Evolutionary conservation across 1,284 basidiomycete genomes (phyloP), one percentile per base, ranked within the genome.

Genomic region (Termitomyces sp.): DNA sequence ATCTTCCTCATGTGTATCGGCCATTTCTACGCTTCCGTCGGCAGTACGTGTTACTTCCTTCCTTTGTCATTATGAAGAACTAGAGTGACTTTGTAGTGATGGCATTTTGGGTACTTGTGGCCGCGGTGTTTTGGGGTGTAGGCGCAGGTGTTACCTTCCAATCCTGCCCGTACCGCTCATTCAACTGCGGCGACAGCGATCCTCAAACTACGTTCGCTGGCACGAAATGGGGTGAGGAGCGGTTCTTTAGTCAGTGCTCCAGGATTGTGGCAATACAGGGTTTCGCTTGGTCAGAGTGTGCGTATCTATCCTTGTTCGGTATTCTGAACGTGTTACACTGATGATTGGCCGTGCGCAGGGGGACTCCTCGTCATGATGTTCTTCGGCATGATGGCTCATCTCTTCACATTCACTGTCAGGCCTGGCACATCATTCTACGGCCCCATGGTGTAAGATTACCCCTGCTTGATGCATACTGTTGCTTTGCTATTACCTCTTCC

Each of bases 181-280:
- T 43, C 30, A 56, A 56, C 26, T 56, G 55, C 18, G 26, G 24
- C 3, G 19, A 33, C n/a, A 26, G 14, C 4, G n/a, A 50, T 45
- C 52, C 55, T 8, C 3, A 19, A 13, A 16, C 3, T 13, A 56
- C 40, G 7, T 56, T 56, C 35, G 35, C 37, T 2, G 46, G 49
- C 3, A 56, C 48, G 3, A 47, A 33, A 42, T 57, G 56, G 56
- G 47, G 35, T 0, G 45, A 57, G 19, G 50, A 45, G 14, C 48
- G 40, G 10, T 55, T 57, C 48, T 57, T 52, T 16, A 57, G 53
- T 26, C 56, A 57, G 46, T 57, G 56, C 28, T 47, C 53, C 1
- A 49, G 47, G 11, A 55, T 57, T 2, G 56, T 57, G 33, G 19
- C 56, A 2, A 55, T 57, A 3, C 53, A 57, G 16, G 53, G 47